Evolutionary conservation across 139 green algal species (phyloP).

Genomic region (Chlorella sp.): DNA sequence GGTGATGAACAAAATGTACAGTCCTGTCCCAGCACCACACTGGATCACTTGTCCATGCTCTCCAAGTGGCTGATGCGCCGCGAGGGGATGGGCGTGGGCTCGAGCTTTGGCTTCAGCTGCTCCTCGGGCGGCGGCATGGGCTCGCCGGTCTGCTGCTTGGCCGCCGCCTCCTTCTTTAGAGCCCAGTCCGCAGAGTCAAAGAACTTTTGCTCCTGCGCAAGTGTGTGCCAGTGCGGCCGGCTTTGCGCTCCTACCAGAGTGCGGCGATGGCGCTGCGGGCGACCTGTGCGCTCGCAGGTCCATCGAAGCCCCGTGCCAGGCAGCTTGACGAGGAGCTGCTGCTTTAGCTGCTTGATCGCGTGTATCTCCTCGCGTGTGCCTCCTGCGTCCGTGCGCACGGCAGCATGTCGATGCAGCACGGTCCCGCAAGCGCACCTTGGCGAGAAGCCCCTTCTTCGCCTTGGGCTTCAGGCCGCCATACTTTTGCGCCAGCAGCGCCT

Average conservation of each 20-base stretch:
- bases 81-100: conserved; percentile 35
- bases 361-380: neutral
- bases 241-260: neutral
- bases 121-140: conserved; percentile 21
- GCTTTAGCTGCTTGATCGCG: neutral
- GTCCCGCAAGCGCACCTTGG: conserved; percentile 24
- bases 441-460: conserved; percentile 54
- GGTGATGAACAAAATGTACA: too few relatives aligned
- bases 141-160: conserved; percentile 18
- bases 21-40: too few relatives aligned
- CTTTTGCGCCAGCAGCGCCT: conserved; percentile 48
- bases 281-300: neutral
- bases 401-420: neutral
- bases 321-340: neutral
- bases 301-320: neutral
- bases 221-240: neutral
- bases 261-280: too few relatives aligned
- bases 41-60: conserved; percentile 22
- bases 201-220: conserved; percentile 55
- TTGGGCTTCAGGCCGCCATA: conserved; percentile 63
- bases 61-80: conserved; percentile 55
- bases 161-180: conserved; percentile 51
- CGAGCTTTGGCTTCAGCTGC: conserved; percentile 56
- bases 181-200: conserved; percentile 83
- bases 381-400: neutral